phyloP scores from a whole-genome alignment of 805 yeast species.

The Zygotorulaspora chibaensis region DNA sequence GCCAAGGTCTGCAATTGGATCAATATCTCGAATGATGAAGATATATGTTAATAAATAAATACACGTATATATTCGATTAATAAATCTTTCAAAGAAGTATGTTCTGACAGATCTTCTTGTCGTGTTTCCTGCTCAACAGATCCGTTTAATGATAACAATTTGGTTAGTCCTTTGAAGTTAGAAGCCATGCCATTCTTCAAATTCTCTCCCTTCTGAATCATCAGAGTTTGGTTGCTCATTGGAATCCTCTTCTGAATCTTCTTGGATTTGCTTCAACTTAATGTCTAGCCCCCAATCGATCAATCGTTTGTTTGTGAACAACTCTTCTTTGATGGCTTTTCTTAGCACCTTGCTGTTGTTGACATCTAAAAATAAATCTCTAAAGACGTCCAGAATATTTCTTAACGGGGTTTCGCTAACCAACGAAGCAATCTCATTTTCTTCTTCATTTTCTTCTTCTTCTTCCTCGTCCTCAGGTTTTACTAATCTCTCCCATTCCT shows the following conservation, averaged over 20 bases:
- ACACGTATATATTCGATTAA: too few species aligned
- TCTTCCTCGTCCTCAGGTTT: conserved; percentile 45
- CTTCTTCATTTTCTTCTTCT: conserved; percentile 39
- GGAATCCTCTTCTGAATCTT: conserved; percentile 30
- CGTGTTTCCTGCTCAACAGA: neutral
- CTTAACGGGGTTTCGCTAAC: conserved; percentile 49
- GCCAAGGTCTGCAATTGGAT: too few species aligned
- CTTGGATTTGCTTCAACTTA: conserved; percentile 22
- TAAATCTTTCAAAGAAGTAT: too few species aligned
- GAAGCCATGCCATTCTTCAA: conserved; percentile 44
- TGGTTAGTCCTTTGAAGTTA: conserved; percentile 2
- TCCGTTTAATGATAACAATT: neutral
- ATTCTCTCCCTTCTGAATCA: conserved; percentile 31
- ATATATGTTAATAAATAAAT: too few species aligned
- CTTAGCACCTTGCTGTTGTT: conserved; percentile 59
- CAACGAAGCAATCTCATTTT: conserved; percentile 27
- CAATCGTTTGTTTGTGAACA: conserved; percentile 61
- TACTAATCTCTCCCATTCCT: conserved; percentile 70
- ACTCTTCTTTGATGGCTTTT: conserved; percentile 58
- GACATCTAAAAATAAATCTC: conserved; percentile 44
- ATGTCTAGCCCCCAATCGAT: conserved; percentile 55
- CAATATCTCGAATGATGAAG: too few species aligned
- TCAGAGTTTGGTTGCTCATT: conserved; percentile 33
- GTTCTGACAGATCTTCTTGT: neutral
- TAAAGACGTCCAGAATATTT: conserved; percentile 57